Percentiles rank a stretch among this genome's conserved stretches.
Conservation (phyloP, 2,329 filamentous ascomycete genomes). For the Fusarium chuoi region DNA sequence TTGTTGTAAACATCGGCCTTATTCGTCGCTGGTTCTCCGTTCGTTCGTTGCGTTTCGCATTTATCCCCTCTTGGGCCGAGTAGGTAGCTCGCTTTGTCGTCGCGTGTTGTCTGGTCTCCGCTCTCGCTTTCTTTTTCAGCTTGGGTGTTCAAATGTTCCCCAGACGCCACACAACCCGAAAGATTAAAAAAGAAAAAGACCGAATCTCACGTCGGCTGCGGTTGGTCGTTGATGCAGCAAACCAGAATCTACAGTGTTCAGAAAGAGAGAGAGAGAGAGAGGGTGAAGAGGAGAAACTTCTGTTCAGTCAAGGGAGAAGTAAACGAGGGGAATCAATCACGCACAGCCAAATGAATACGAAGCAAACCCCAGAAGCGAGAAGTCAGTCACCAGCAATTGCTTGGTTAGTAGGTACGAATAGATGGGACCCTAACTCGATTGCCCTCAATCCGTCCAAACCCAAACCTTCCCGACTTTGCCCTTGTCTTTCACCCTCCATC, state of each 20-base stretch:
- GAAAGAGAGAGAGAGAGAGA: constrained; percentile 22
- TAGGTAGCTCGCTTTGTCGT: constrained; percentile 4
- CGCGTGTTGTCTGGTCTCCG: constrained; percentile 25
- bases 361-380: constrained; percentile 39
- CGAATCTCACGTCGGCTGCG: constrained; percentile 1
- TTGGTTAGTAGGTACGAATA: background rate
- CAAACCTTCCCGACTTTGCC: constrained; percentile 14
- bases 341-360: constrained; percentile 33
- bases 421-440: constrained; percentile 31
- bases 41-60: constrained; percentile 17
- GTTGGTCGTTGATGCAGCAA: constrained; percentile 4
- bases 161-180: constrained; percentile 16
- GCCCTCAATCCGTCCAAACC: constrained; percentile 14
- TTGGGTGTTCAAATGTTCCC: constrained; percentile 13
- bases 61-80: constrained; percentile 7
- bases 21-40: constrained; percentile 15
- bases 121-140: constrained; percentile 20
- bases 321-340: constrained; percentile 23
- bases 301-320: constrained; percentile 26
- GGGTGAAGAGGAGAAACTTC: constrained; percentile 5
- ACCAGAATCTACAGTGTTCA: constrained; percentile 2
- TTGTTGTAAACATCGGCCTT: constrained; percentile 3
- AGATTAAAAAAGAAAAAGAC: constrained; percentile 5
- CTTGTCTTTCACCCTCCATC: constrained; percentile 5
- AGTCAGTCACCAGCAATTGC: constrained; percentile 25